Evolutionary conservation across 1,284 basidiomycete species (phyloP), one percentile per base, ranked within the genome.

Genomic region (Mycena sp.): DNA sequence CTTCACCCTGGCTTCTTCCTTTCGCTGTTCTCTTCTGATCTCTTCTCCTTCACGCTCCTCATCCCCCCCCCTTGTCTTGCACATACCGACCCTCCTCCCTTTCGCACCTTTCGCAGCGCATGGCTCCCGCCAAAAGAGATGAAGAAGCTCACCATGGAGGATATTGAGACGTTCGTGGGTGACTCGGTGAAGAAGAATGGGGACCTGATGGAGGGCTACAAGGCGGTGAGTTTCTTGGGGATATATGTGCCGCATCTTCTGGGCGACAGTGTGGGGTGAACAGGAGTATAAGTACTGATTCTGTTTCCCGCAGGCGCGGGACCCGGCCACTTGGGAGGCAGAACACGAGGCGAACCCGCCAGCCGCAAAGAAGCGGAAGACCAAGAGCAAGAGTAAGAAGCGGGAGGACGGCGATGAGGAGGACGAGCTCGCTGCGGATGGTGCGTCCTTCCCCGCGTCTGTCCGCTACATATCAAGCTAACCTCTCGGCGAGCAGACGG

Each of bases 161-260:
- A 19, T 1, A 66, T 66, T 52, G 21, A 19, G 10, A 52, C 38
- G 4, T 63, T 50, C 38, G 21, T 63, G 30, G 30, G 29, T 37
- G 57, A 25, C 12, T 1, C 51, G 9, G 41, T 9, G 19, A 52
- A 59, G 21, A 57, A 57, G 53, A 25, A 14, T 10, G 56, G 49
- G 3, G 64, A 66, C 2, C n/a, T 66, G 21, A 29, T 51, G 51
- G 56, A 58, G 32, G 64, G 49, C 11, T 66, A 66, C 32, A 46
- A 56, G 41, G 58, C 45, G 49, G 64, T 62, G 44, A 2, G 58
- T 58, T 17, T 35, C 40, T n/a, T n/a, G n/a, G n/a, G n/a, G n/a
- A n/a, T n/a, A n/a, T n/a, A n/a, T n/a, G n/a, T n/a, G n/a, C n/a
- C n/a, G n/a, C n/a, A n/a, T n/a, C n/a, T n/a, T n/a, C n/a, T n/a